Percentiles rank a stretch among this genome's conserved stretches.
Conservation (phyloP, 2,329 filamentous ascomycete genomes). For the Fusarium sp. region DNA sequence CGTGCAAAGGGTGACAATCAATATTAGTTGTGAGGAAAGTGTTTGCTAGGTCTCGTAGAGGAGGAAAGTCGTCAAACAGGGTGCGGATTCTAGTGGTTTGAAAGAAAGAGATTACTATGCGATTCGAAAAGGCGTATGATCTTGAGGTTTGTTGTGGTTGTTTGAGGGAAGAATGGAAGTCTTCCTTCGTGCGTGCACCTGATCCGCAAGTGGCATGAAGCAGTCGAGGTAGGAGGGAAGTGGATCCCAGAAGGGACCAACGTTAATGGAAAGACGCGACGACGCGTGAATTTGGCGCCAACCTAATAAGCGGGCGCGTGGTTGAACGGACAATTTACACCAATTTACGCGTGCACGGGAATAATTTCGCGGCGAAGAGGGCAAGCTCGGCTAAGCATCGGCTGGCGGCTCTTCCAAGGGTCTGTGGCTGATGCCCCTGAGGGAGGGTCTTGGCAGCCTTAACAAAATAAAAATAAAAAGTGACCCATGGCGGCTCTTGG, state of each 20-base stretch:
- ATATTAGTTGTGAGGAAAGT: slow-evolving; percentile 5
- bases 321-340: slow-evolving; percentile 34
- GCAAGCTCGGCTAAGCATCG: slow-evolving; percentile 30
- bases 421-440: slow-evolving; percentile 29
- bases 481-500: slow-evolving; percentile 17
- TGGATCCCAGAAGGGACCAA: slow-evolving; percentile 18
- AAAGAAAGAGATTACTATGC: slow-evolving; percentile 12
- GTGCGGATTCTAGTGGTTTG: slow-evolving; percentile 4
- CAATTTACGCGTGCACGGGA: slow-evolving; percentile 22
- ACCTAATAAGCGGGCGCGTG: background rate
- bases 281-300: slow-evolving; percentile 49
- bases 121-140: background rate
- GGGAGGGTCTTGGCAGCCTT: background rate
- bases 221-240: slow-evolving; percentile 29
- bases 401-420: slow-evolving; percentile 1
- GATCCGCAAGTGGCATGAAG: slow-evolving; percentile 32
- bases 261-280: slow-evolving; percentile 42
- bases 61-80: slow-evolving; percentile 22
- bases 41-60: slow-evolving; percentile 16
- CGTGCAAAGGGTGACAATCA: slow-evolving; percentile 3
- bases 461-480: background rate
- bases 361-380: background rate
- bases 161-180: slow-evolving; percentile 6
- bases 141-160: slow-evolving; percentile 1
- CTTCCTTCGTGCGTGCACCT: slow-evolving; percentile 11